Conservation (phyloP, 768 basidiomycete species). For the Rhizopogon roseolus region DNA sequence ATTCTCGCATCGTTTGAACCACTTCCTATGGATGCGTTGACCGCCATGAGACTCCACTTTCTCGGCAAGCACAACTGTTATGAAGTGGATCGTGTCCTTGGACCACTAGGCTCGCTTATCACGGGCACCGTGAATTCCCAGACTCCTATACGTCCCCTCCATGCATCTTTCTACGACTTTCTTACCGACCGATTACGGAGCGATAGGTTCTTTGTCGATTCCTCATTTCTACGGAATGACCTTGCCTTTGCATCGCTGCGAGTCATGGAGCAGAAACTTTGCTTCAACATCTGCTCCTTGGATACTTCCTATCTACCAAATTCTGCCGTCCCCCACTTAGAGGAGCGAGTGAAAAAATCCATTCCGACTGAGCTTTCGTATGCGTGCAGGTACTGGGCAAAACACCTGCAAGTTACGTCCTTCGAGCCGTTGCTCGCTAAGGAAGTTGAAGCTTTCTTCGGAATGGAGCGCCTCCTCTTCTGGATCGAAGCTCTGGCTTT, state of each 20-base stretch:
- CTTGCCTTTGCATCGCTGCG: slow-evolving; percentile 18
- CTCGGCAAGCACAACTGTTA: not conserved
- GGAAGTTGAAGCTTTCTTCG: no score
- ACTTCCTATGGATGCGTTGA: slow-evolving; percentile 1
- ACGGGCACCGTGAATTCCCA: slow-evolving; percentile 2
- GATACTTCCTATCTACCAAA: no score
- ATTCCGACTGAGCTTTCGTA: slow-evolving; percentile 11
- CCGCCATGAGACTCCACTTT: slow-evolving; percentile 1
- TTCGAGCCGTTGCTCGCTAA: no score
- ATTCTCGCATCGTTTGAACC: not conserved
- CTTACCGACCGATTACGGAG: slow-evolving; percentile 11
- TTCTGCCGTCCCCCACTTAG: no score
- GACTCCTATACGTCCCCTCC: not conserved
- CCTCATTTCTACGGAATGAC: slow-evolving; percentile 2
- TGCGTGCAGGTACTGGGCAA: no score
- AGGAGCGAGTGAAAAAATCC: slow-evolving; percentile 7
- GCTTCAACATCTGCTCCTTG: no score
- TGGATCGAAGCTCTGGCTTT: no score
- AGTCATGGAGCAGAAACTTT: slow-evolving; percentile 16
- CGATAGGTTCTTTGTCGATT: slow-evolving; percentile 9
- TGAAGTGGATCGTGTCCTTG: slow-evolving; percentile 4
- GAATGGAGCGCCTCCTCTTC: no score
- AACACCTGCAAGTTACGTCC: no score
- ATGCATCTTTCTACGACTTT: slow-evolving; percentile 24
- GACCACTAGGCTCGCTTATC: slow-evolving; percentile 4